phyloP scores from a whole-genome alignment of 805 yeast species.

The Geotrichum ghanense region DNA sequence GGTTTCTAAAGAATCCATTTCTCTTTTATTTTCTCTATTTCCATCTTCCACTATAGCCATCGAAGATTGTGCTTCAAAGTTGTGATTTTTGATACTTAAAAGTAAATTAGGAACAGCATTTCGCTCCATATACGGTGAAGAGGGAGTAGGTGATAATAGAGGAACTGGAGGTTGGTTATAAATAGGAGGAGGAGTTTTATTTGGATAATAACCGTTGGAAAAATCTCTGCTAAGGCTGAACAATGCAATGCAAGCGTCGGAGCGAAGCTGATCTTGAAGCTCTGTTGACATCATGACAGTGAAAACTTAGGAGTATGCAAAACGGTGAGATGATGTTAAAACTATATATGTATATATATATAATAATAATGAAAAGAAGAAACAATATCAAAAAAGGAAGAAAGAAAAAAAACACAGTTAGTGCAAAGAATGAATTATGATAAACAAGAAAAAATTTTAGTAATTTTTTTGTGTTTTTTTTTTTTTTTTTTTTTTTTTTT shows the following conservation, averaged over 20 bases:
- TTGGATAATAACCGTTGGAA: too few relatives aligned
- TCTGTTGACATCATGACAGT: background rate
- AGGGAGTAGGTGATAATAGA: conserved; percentile 1
- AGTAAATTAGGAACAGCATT: background rate
- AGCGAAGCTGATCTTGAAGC: background rate
- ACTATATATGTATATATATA: too few relatives aligned
- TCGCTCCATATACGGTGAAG: background rate
- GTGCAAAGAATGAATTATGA: too few relatives aligned
- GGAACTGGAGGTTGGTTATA: background rate
- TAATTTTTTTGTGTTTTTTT: background rate
- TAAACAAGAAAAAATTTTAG: too few relatives aligned
- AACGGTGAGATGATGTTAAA: too few relatives aligned
- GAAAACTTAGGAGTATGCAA: background rate
- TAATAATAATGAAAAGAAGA: background rate
- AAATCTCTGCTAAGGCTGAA: background rate
- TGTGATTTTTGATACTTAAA: background rate
- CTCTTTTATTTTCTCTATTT: too few relatives aligned
- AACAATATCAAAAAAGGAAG: background rate
- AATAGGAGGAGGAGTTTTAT: background rate
- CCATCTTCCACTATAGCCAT: too few relatives aligned
- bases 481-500: background rate
- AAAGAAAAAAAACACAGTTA: too few relatives aligned
- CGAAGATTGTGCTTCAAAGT: background rate
- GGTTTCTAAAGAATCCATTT: too few relatives aligned
- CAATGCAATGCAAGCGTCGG: background rate